phyloP scores from a whole-genome alignment of 768 basidiomycete genomes.

The Leucocoprinus leucothites region DNA sequence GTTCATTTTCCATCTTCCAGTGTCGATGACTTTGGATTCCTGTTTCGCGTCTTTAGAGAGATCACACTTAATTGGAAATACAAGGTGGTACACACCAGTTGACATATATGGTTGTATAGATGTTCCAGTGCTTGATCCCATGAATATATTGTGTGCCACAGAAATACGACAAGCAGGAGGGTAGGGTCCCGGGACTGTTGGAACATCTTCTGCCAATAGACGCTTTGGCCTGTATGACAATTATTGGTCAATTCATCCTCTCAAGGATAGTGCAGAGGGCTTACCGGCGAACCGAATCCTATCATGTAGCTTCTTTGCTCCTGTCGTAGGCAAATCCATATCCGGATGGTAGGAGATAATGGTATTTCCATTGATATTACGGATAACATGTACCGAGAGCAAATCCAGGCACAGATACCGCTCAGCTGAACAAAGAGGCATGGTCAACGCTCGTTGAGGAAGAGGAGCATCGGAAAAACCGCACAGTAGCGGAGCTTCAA shows the following conservation, averaged over 20 bases:
- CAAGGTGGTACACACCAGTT: constrained; percentile 32
- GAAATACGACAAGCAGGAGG: constrained; percentile 44
- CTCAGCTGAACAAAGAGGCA: constrained; percentile 18
- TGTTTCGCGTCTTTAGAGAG: constrained; percentile 18
- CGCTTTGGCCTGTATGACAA: constrained; percentile 28
- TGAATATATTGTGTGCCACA: constrained; percentile 58
- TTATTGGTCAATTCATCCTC: background rate
- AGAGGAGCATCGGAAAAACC: background rate
- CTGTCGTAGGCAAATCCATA: constrained; percentile 34
- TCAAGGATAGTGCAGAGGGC: background rate
- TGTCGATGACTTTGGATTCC: constrained; percentile 48
- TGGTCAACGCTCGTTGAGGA: background rate
- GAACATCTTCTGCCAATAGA: constrained; percentile 42
- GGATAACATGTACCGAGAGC: constrained; percentile 46
- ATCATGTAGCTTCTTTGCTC: constrained; percentile 40
- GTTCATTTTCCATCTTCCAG: constrained; percentile 42
- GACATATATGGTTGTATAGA: constrained; percentile 46
- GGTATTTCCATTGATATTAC: constrained; percentile 40
- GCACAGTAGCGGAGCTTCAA: constrained; percentile 23
- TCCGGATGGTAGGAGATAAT: constrained; percentile 50
- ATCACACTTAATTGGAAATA: too few species aligned
- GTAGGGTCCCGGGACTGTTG: constrained; percentile 46
- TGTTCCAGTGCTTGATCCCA: constrained; percentile 58
- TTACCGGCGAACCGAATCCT: constrained; percentile 46
- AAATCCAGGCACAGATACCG: constrained; percentile 41